Evolutionary conservation across 768 basidiomycete genomes (phyloP).

Genomic region (Hericium coralloides): DNA sequence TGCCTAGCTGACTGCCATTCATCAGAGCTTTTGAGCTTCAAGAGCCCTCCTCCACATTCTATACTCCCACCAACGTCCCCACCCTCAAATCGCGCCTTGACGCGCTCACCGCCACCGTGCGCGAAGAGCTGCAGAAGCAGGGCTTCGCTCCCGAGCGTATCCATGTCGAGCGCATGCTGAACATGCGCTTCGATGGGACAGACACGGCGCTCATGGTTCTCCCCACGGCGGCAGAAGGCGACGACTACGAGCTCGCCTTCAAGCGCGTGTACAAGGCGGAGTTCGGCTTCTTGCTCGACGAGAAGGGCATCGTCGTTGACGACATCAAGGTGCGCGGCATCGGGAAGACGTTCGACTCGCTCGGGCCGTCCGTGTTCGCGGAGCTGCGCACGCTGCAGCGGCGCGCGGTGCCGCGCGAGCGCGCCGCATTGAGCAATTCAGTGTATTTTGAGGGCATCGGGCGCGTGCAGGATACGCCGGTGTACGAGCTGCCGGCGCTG

Average conservation of each 20-base stretch:
- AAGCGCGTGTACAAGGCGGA: slow-evolving; percentile 72
- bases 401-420: slow-evolving; percentile 27
- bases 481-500: slow-evolving; percentile 62
- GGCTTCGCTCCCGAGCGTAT: slow-evolving; percentile 75
- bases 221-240: slow-evolving; percentile 37
- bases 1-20: not conserved
- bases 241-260: slow-evolving; percentile 78
- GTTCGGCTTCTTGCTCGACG: slow-evolving; percentile 88
- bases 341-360: slow-evolving; percentile 79
- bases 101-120: slow-evolving; percentile 54
- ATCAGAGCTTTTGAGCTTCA: slow-evolving; percentile 78
- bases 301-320: slow-evolving; percentile 78
- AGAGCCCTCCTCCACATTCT: slow-evolving; percentile 82
- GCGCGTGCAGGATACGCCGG: slow-evolving; percentile 69
- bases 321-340: slow-evolving; percentile 90
- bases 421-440: slow-evolving; percentile 46
- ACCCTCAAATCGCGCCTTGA: slow-evolving; percentile 60
- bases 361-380: slow-evolving; percentile 70
- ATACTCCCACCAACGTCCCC: slow-evolving; percentile 46
- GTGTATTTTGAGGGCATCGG: slow-evolving; percentile 82
- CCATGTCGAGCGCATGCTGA: slow-evolving; percentile 71
- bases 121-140: slow-evolving; percentile 59
- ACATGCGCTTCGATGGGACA: slow-evolving; percentile 91
- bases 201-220: slow-evolving; percentile 90
- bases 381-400: slow-evolving; percentile 54